Percentiles rank a stretch among this genome's conserved stretches.
Conservation (phyloP, 257 asterid genomes). For the Eustoma russellianum region DNA sequence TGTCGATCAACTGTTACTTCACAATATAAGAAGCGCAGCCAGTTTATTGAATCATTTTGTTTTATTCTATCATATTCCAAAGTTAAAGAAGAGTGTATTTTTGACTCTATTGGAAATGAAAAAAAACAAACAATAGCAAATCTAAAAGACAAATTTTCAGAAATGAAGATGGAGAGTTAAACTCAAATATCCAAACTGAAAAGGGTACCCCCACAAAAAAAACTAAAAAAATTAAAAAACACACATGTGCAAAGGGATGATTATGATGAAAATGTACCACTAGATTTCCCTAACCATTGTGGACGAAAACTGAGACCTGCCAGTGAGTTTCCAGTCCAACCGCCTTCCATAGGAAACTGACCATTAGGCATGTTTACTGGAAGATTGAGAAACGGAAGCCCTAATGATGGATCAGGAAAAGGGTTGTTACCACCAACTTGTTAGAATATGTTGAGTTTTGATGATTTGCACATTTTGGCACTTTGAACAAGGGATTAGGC, state of each 20-base stretch:
- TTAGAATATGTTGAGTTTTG: too few species aligned
- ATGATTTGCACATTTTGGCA: too few species aligned
- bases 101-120: too few species aligned
- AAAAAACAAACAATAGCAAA: too few species aligned
- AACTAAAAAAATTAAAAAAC: background rate
- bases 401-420: conserved; percentile 58
- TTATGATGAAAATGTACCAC: conserved; percentile 5
- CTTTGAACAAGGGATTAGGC: too few species aligned
- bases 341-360: conserved; percentile 53
- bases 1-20: too few species aligned
- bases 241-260: conserved; percentile 22
- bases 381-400: conserved; percentile 61
- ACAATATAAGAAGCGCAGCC: too few species aligned
- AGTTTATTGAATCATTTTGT: too few species aligned
- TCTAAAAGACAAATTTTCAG: conserved; percentile 10
- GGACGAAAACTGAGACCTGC: conserved; percentile 52
- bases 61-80: too few species aligned
- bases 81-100: too few species aligned
- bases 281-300: conserved; percentile 37
- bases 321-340: conserved; percentile 61
- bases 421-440: conserved; percentile 10
- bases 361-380: conserved; percentile 50
- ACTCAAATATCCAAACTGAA: background rate
- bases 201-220: too few species aligned
- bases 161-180: conserved; percentile 2